phyloP scores from a whole-genome alignment of 2,329 filamentous ascomycete species.

The Chrysoporthe deuterocubensis region DNA sequence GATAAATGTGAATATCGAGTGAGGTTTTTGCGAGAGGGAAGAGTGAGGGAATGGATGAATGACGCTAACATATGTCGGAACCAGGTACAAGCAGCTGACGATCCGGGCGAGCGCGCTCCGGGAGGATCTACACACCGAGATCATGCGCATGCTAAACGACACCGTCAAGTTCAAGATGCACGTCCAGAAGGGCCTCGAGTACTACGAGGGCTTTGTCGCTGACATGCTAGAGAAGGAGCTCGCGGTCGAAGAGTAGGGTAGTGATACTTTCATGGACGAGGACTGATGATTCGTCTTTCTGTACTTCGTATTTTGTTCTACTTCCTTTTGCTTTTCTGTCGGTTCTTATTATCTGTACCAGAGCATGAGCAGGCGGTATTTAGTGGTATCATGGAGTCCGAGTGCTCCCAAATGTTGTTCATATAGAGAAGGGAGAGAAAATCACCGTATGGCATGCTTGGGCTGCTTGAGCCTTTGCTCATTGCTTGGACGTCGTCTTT shows the following conservation, averaged over 20 bases:
- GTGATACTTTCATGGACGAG: conserved; percentile 58
- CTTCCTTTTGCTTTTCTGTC: neutral
- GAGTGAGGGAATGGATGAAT: no score
- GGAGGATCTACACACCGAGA: conserved; percentile 95
- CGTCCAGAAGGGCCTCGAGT: conserved; percentile 87
- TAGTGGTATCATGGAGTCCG: conserved; percentile 7
- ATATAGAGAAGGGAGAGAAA: no score
- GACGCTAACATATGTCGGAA: conserved; percentile 23
- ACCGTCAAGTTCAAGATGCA: conserved; percentile 99
- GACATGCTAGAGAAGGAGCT: conserved; percentile 90
- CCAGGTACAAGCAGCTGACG: conserved; percentile 88
- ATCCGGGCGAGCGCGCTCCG: conserved; percentile 80
- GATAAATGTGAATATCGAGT: conserved; percentile 97
- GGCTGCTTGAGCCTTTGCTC: no score
- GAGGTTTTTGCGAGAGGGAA: conserved; percentile 49
- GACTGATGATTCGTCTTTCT: conserved; percentile 40
- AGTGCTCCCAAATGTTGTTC: no score
- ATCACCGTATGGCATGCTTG: no score
- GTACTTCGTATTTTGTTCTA: neutral
- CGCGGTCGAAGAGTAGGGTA: conserved; percentile 62
- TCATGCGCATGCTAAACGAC: conserved; percentile 94
- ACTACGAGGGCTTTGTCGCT: conserved; percentile 91
- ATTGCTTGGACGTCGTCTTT: no score
- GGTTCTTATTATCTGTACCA: conserved; percentile 15
- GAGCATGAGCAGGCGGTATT: conserved; percentile 19